These are phyloP conservation scores for Ilex paraguariensis DNA, from an alignment of 305 asterid species.

Conservation along the genomic window DNA sequence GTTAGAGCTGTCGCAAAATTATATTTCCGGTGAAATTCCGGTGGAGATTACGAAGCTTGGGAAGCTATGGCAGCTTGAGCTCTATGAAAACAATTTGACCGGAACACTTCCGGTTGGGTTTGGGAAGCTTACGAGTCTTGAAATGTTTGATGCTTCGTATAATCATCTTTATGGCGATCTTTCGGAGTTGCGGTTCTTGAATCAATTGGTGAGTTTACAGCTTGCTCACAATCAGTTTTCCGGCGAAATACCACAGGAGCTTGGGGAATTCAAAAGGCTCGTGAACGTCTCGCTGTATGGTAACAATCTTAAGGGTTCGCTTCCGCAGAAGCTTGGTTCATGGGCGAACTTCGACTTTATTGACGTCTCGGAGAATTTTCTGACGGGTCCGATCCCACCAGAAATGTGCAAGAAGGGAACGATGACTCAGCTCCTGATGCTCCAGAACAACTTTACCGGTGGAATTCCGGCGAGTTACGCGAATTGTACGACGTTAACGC, in stretches of 20 bases:
- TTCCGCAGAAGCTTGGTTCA: constrained; percentile 8
- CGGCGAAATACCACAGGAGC: constrained; percentile 1
- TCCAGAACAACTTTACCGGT: constrained; percentile 9
- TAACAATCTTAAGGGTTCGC: constrained; percentile 3
- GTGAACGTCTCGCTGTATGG: constrained; percentile 4
- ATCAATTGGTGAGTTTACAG: constrained; percentile 3
- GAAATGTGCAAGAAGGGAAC: constrained; percentile 8
- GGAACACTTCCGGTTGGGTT: constrained; percentile 6
- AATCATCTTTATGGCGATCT: constrained; percentile 1
- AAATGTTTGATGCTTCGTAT: background rate
- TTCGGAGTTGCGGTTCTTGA: background rate
- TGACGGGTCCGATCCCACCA: constrained; percentile 8
- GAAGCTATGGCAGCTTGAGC: constrained; percentile 15
- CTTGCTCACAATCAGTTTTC: background rate
- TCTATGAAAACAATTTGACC: constrained; percentile 2
- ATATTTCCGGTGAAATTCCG: constrained; percentile 15
- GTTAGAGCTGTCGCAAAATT: constrained; percentile 5
- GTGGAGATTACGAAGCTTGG: constrained; percentile 5
- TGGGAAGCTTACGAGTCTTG: constrained; percentile 3
- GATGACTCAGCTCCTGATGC: constrained; percentile 3
- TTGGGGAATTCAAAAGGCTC: constrained; percentile 7
- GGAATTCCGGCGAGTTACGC: constrained; percentile 8
- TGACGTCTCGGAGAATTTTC: constrained; percentile 6
- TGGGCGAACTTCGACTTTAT: constrained; percentile 6
- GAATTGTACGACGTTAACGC: constrained; percentile 4